phyloP scores from a whole-genome alignment of 192 early-diverging fungal species.

The Podila verticillata region DNA sequence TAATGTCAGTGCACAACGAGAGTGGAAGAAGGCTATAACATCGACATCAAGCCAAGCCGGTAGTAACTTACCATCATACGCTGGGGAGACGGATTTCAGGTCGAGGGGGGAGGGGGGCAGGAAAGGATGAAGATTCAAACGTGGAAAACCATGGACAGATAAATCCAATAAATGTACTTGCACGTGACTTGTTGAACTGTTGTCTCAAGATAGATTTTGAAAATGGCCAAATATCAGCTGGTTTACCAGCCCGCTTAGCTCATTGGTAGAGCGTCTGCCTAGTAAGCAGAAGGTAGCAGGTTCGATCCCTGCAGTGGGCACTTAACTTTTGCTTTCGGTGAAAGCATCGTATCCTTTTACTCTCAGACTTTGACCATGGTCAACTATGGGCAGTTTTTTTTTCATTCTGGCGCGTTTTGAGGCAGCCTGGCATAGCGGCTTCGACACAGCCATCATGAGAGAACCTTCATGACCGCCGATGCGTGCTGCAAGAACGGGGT shows the following conservation, averaged over 20 bases:
- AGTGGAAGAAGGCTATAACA: background rate
- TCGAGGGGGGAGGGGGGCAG: background rate
- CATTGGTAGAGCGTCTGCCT: conserved; percentile 43
- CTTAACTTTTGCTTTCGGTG: background rate
- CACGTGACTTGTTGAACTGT: background rate
- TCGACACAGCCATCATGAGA: no score
- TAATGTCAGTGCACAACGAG: background rate
- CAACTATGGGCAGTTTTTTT: no score
- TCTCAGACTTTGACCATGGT: no score
- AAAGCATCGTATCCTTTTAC: no score
- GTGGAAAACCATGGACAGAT: background rate
- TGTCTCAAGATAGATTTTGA: background rate
- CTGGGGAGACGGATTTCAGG: conserved; percentile 3
- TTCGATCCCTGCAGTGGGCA: conserved; percentile 50
- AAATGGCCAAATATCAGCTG: background rate
- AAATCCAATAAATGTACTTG: background rate
- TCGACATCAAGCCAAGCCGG: background rate
- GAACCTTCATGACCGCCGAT: no score
- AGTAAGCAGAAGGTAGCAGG: conserved; percentile 52
- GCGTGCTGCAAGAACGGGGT: no score
- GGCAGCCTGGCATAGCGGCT: no score
- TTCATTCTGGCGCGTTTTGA: no score
- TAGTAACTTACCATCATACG: background rate
- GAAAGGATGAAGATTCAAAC: background rate
- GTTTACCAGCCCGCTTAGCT: conserved; percentile 6